Evolutionary conservation across 1,284 basidiomycete species (phyloP).

Genomic region (Taiwanofungus camphoratus): DNA sequence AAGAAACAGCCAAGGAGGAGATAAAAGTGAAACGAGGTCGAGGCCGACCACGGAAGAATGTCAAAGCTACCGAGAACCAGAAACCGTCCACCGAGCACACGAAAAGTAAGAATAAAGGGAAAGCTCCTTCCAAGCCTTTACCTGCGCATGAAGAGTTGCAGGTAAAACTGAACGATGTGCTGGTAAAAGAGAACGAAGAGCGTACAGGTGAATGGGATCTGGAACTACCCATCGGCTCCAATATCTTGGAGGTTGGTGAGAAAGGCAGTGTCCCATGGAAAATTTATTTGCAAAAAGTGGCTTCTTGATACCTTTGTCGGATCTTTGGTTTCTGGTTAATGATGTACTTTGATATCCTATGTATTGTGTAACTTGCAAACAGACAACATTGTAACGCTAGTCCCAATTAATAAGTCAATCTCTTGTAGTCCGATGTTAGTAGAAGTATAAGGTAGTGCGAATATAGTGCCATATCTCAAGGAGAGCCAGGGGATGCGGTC

Average conservation of each 20-base stretch:
- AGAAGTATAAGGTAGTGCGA: neutral
- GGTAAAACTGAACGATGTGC: conserved; percentile 26
- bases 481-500: too few species aligned
- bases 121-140: conserved; percentile 18
- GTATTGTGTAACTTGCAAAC: too few species aligned
- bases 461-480: too few species aligned
- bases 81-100: conserved; percentile 8
- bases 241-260: conserved; percentile 64
- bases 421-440: too few species aligned
- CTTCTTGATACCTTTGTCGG: conserved; percentile 7
- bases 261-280: conserved; percentile 61
- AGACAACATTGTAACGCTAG: too few species aligned
- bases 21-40: conserved; percentile 16
- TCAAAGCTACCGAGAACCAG: conserved; percentile 7
- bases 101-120: conserved; percentile 25
- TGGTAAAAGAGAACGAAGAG: conserved; percentile 12
- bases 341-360: neutral
- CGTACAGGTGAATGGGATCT: conserved; percentile 45
- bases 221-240: conserved; percentile 46
- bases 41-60: conserved; percentile 17
- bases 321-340: neutral
- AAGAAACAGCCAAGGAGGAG: conserved; percentile 11
- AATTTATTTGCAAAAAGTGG: conserved; percentile 49
- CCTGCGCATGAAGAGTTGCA: conserved; percentile 18
- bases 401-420: too few species aligned